phyloP scores from a whole-genome alignment of 345 rosid genomes.

The Isatis tinctoria region DNA sequence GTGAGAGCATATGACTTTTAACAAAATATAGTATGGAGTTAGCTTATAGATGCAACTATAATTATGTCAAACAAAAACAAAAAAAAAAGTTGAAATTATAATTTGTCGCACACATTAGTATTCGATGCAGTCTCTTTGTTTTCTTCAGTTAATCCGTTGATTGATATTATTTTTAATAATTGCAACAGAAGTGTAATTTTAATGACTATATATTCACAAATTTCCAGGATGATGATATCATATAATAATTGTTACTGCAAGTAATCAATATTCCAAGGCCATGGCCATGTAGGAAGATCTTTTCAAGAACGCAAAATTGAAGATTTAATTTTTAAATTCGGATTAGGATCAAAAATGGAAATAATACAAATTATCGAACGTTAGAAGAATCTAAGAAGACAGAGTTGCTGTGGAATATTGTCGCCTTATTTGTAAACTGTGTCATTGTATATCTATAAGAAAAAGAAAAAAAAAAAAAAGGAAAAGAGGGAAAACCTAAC shows the following conservation, averaged over 20 bases:
- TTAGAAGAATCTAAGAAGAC: neutral
- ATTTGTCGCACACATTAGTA: neutral
- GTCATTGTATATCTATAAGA: neutral
- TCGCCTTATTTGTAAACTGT: neutral
- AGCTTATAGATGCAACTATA: neutral
- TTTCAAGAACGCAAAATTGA: neutral
- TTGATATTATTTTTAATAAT: too few species aligned
- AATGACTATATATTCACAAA: too few species aligned
- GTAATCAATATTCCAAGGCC: neutral
- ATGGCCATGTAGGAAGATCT: neutral
- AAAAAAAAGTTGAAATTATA: too few species aligned
- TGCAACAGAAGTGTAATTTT: too few species aligned
- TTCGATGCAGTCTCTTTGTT: neutral
- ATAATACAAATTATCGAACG: neutral
- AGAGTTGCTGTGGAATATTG: neutral
- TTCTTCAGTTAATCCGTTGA: too few species aligned
- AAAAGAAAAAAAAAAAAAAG: too few species aligned
- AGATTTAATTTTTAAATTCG: neutral
- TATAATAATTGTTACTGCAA: too few species aligned
- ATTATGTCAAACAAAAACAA: neutral
- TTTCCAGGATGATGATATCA: too few species aligned
- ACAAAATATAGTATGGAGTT: neutral
- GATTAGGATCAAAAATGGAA: neutral
- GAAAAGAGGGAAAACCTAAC: neutral
- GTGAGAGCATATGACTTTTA: too few species aligned